phyloP scores from a whole-genome alignment of 805 yeast species.

The Kodamaea jinghongensis region DNA sequence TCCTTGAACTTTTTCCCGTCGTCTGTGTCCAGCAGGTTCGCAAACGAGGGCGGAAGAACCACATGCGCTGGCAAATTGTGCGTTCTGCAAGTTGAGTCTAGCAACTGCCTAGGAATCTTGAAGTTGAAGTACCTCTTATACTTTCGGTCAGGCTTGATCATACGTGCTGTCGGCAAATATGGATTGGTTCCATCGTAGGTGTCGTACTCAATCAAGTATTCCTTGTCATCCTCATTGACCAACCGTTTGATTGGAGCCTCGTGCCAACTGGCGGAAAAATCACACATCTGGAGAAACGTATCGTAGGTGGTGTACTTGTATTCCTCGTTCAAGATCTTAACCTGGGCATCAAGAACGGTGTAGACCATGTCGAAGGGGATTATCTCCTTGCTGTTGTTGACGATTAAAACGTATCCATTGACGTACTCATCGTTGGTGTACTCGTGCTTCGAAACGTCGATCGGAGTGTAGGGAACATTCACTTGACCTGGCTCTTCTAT shows the following conservation, averaged over 20 bases:
- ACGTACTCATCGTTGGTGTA: slow-evolving; percentile 67
- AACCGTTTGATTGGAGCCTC: slow-evolving; percentile 32
- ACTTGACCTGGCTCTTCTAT: slow-evolving; percentile 19
- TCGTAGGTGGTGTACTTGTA: background rate
- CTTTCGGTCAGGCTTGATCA: slow-evolving; percentile 16
- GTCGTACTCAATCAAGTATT: slow-evolving; percentile 17
- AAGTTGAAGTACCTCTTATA: slow-evolving; percentile 43
- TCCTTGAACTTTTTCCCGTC: slow-evolving; percentile 20
- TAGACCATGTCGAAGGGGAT: slow-evolving; percentile 63
- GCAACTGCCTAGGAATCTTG: slow-evolving; percentile 34
- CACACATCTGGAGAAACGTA: slow-evolving; percentile 35
- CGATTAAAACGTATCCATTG: slow-evolving; percentile 51
- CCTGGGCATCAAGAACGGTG: slow-evolving; percentile 53
- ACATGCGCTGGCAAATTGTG: slow-evolving; percentile 22
- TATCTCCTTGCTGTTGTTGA: slow-evolving; percentile 37
- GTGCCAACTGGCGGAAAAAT: slow-evolving; percentile 52
- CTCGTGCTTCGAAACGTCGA: slow-evolving; percentile 36
- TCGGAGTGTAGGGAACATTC: slow-evolving; percentile 1
- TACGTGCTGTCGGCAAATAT: slow-evolving; percentile 13
- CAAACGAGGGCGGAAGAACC: slow-evolving; percentile 35
- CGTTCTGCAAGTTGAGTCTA: slow-evolving; percentile 37
- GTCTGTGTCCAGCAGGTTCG: slow-evolving; percentile 18
- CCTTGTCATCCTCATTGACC: slow-evolving; percentile 9
- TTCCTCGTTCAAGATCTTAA: slow-evolving; percentile 19
- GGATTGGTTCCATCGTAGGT: slow-evolving; percentile 20